Conservation (phyloP, 1,284 basidiomycete genomes). For the Cryptococcus floricola region DNA sequence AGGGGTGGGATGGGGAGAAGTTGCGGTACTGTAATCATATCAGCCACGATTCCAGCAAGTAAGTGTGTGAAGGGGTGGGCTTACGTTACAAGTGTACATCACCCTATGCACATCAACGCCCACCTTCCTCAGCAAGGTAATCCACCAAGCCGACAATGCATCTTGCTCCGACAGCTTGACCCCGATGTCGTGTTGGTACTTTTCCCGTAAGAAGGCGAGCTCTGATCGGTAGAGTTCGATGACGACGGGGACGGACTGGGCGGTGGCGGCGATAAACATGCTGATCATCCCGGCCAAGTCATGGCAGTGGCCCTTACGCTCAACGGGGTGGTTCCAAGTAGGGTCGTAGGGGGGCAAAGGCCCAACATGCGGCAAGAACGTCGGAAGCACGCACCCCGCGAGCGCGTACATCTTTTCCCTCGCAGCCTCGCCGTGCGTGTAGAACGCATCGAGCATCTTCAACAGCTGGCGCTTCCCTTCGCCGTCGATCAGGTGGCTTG, state of each 20-base stretch:
- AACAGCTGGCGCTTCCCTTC: constrained; percentile 16
- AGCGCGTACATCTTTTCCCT: neutral
- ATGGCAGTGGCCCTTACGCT: neutral
- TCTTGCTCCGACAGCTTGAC: constrained; percentile 18
- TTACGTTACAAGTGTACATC: too few species aligned
- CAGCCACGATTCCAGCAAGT: neutral
- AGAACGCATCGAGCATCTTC: constrained; percentile 22
- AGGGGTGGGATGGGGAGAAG: constrained; percentile 16
- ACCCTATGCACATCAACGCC: constrained; percentile 2
- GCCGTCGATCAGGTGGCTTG: constrained; percentile 25
- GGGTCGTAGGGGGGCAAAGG: neutral
- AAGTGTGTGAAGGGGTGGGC: too few species aligned
- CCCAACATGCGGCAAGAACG: neutral
- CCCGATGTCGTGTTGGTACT: neutral
- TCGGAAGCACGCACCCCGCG: neutral
- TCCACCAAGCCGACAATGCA: constrained; percentile 25
- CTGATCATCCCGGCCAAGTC: too few species aligned
- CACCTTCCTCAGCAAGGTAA: constrained; percentile 18
- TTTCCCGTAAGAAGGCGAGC: neutral
- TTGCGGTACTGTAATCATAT: constrained; percentile 21
- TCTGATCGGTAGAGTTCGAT: neutral
- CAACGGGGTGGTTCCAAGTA: neutral
- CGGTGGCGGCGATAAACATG: too few species aligned
- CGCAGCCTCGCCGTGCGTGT: constrained; percentile 11
- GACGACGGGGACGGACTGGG: neutral